Conservation (phyloP, 2,329 filamentous ascomycete species). For the Cladophialophora chaetospira region DNA sequence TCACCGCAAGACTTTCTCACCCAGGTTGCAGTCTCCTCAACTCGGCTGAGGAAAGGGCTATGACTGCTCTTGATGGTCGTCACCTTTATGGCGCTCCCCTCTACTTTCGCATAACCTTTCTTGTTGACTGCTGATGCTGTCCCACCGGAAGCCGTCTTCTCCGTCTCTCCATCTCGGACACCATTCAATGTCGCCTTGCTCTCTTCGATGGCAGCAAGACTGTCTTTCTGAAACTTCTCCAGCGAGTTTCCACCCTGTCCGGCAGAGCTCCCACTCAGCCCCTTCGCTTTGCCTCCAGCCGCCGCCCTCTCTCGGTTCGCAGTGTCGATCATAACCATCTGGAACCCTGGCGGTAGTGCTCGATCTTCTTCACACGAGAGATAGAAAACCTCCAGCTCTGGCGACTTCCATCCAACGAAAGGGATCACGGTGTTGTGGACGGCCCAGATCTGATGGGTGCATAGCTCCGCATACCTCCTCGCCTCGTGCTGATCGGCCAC, state of each 20-base stretch:
- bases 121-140: too few relatives aligned
- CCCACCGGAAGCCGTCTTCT: too few relatives aligned
- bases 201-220: too few relatives aligned
- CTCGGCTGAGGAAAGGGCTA: constrained; percentile 14
- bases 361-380: constrained; percentile 38
- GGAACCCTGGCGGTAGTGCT: constrained; percentile 37
- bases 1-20: constrained; percentile 8
- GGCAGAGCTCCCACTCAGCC: too few relatives aligned
- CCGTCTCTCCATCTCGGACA: too few relatives aligned
- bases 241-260: too few relatives aligned
- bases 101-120: too few relatives aligned
- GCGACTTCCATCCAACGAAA: constrained; percentile 32
- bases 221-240: too few relatives aligned
- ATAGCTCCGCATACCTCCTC: constrained; percentile 34
- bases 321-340: constrained; percentile 39
- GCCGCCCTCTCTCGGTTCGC: constrained; percentile 18
- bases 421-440: constrained; percentile 37
- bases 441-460: constrained; percentile 38
- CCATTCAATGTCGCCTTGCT: neutral
- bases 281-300: too few relatives aligned
- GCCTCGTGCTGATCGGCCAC: constrained; percentile 33
- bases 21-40: constrained; percentile 12
- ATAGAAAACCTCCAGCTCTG: constrained; percentile 24
- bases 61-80: constrained; percentile 1
- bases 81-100: neutral